These are phyloP conservation scores for Chloranthus sessilifolius DNA, from an alignment of 164 flowering plant species.

Conservation along the genomic window DNA sequence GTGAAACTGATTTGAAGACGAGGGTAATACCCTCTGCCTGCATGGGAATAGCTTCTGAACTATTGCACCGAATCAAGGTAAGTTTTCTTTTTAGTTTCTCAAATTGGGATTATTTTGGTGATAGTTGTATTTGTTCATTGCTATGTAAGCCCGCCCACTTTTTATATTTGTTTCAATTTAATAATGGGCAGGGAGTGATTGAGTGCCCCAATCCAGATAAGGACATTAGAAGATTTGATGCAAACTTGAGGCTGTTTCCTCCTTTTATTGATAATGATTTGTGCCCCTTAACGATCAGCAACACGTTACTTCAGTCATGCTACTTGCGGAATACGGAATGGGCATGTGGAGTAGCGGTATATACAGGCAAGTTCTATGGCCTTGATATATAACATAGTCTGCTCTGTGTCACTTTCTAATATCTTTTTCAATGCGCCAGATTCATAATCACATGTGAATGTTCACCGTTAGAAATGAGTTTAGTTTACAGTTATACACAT, in stretches of 20 bases:
- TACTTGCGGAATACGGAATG: slow-evolving; percentile 95
- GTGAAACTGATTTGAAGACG: slow-evolving; percentile 95
- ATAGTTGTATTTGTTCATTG: not conserved
- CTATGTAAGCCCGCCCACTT: too few species aligned
- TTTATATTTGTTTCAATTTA: slow-evolving; percentile 5
- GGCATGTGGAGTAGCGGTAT: slow-evolving; percentile 99
- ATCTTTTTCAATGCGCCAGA: too few species aligned
- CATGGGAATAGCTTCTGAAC: slow-evolving; percentile 74
- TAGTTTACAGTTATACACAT: too few species aligned
- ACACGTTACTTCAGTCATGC: slow-evolving; percentile 95
- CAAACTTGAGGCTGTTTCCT: slow-evolving; percentile 86
- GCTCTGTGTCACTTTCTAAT: too few species aligned
- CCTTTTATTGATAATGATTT: slow-evolving; percentile 96
- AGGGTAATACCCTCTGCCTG: slow-evolving; percentile 85
- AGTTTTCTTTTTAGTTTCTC: slow-evolving; percentile 13
- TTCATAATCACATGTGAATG: not conserved
- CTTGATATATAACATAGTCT: not conserved
- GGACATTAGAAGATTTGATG: slow-evolving; percentile 96
- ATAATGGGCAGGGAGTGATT: slow-evolving; percentile 70
- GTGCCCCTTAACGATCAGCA: slow-evolving; percentile 88
- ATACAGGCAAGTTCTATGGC: slow-evolving; percentile 66
- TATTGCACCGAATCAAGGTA: slow-evolving; percentile 91
- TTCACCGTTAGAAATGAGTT: too few species aligned
- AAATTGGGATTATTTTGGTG: not conserved
- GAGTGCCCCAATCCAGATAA: slow-evolving; percentile 95